Evolutionary conservation across 164 flowering plant species (phyloP).

Genomic region (Vitis rotundifolia): DNA sequence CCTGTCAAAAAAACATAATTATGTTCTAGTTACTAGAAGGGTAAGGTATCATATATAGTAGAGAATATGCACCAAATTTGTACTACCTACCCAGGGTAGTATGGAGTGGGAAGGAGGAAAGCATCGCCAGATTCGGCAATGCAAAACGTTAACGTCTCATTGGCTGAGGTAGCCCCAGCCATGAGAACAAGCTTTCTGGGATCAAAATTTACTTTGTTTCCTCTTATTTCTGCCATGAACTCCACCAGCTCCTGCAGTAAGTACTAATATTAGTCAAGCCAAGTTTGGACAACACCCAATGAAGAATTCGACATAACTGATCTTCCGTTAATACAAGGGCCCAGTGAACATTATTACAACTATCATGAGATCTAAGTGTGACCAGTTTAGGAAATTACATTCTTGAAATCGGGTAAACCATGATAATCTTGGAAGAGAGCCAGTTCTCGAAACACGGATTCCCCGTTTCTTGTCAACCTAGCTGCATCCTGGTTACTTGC

Average conservation of each 20-base stretch:
- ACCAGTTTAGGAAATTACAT: conserved; percentile 28
- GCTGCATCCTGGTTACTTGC: conserved; percentile 51
- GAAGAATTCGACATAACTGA: too few species aligned
- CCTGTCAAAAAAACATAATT: conserved; percentile 28
- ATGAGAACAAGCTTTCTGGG: conserved; percentile 69
- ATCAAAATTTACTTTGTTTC: conserved; percentile 58
- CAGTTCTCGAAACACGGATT: conserved; percentile 59
- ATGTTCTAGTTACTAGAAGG: background rate
- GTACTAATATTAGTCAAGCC: background rate
- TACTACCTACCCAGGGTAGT: conserved; percentile 75
- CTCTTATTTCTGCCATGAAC: conserved; percentile 72
- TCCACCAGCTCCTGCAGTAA: conserved; percentile 55
- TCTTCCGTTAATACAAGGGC: too few species aligned
- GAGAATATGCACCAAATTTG: background rate
- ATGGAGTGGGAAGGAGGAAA: conserved; percentile 82
- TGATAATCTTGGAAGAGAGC: conserved; percentile 74
- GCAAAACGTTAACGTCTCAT: conserved; percentile 80
- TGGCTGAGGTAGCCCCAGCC: conserved; percentile 90
- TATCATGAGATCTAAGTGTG: too few species aligned
- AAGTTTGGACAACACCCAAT: too few species aligned
- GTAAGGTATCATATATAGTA: background rate
- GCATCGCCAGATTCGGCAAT: conserved; percentile 85
- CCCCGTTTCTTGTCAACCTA: conserved; percentile 40
- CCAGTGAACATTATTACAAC: too few species aligned
- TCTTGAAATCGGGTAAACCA: conserved; percentile 64